Percentiles rank a stretch among this genome's conserved stretches.
Conservation (phyloP, 192 early-diverging fungal species). For the Entomortierella beljakovae region DNA sequence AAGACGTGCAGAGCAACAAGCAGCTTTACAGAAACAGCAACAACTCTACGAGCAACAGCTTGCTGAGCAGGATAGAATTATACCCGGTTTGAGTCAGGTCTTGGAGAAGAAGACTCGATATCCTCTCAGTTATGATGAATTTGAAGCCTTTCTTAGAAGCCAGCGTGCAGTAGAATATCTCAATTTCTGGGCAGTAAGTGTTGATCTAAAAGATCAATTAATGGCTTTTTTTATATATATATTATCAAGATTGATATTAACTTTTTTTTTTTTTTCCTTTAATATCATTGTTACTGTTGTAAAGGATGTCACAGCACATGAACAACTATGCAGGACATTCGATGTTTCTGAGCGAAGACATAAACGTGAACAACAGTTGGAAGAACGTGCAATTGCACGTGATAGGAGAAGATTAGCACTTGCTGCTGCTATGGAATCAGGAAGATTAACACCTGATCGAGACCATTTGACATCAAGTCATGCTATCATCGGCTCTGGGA, state of each 20-base stretch:
- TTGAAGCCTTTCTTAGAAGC: constrained; percentile 44
- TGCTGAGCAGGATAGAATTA: constrained; percentile 12
- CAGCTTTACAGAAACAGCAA: constrained; percentile 27
- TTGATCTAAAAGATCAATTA: neutral
- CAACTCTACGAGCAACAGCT: constrained; percentile 27
- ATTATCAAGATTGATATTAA: neutral
- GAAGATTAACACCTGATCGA: constrained; percentile 19
- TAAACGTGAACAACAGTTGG: constrained; percentile 36
- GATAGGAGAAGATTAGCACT: constrained; percentile 27
- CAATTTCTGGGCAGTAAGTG: constrained; percentile 54
- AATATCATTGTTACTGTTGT: neutral
- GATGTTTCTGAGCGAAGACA: constrained; percentile 43
- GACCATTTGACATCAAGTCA: constrained; percentile 24
- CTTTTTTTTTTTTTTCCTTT: neutral
- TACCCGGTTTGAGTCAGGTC: constrained; percentile 13
- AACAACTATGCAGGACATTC: constrained; percentile 47
- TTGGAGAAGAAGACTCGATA: constrained; percentile 40
- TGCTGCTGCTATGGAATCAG: constrained; percentile 23
- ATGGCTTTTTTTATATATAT: neutral
- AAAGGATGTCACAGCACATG: constrained; percentile 51
- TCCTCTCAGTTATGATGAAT: constrained; percentile 46
- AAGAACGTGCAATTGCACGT: constrained; percentile 30
- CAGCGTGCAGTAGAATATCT: constrained; percentile 42
- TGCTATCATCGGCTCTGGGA: constrained; percentile 11
- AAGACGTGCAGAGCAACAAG: constrained; percentile 9